Base-by-base conservation (phyloP, 1,284 basidiomycete genomes). In the Phenoliferia sp. region DNA sequence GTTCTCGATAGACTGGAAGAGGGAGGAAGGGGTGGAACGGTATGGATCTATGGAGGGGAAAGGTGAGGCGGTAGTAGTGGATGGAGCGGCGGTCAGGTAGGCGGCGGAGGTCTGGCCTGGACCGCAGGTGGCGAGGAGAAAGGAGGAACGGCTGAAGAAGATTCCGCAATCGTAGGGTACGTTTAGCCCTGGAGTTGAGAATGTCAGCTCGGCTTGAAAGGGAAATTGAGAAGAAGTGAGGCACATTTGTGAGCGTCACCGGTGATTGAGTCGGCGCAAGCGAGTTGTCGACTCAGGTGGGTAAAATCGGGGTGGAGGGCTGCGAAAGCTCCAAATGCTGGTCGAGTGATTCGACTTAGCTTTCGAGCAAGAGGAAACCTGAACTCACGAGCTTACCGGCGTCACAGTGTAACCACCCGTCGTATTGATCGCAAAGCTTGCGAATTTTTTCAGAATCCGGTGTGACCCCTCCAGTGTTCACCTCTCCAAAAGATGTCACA, bases 121-220 rank as follows among this genome's bases (percentile, higher is more conserved):
- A 0, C 81, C 82, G 56, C 72, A 3, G 75, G 16, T 77, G 76
- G 48, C 48, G 10, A 83, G 78, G 2, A 75, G 3, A 69, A 28
- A 15, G 71, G 50, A 44, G n/a, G 59, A 26, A 4, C 79, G 79
- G 15, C 80, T 80, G 75, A 80, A 83, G 78, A 84, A 83, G 2
- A 84, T 62, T 3, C 82, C 83, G 54, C 79, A 79, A 68, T 83
- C 83, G 76, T 84, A 84, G 4, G 83, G 83, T 0, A 82, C 80
- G 61, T 80, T 81, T 28, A 68, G 66, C 66, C 63, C 63, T 68
- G 28, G 3, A 0, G 26, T 22, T n/a, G 5, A 34, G 28, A 31
- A 19, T n/a, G 61, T 36, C 7, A 65, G 59, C 48, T 22, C 17
- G 32, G 12, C 17, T 5, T 3, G 39, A 9, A 28, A 29, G 15